Evolutionary conservation across 768 basidiomycete genomes (phyloP).

Genomic region (Exidia glandulosa): DNA sequence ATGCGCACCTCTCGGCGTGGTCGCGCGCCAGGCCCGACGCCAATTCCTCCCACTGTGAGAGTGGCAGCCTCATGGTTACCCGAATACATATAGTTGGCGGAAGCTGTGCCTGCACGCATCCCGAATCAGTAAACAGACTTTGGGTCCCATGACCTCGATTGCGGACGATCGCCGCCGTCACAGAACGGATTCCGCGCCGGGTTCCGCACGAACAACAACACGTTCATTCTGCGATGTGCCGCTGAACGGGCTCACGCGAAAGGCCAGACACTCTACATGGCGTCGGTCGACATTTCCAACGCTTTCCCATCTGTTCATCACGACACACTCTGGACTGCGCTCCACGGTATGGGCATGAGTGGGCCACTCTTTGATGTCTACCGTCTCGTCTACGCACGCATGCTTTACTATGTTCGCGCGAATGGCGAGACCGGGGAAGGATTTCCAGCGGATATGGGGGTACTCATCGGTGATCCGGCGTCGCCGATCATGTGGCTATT

Average conservation of each 20-base stretch:
- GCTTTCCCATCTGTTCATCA: constrained; percentile 7
- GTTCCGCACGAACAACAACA: constrained; percentile 8
- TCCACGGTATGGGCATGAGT: constrained; percentile 6
- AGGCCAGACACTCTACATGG: constrained; percentile 11
- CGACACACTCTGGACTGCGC: constrained; percentile 6
- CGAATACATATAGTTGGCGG: too few relatives aligned
- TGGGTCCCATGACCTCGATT: too few relatives aligned
- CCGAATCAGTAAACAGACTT: too few relatives aligned
- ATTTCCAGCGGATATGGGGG: constrained; percentile 14
- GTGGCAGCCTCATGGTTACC: too few relatives aligned
- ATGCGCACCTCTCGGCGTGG: too few relatives aligned
- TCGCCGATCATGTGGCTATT: constrained; percentile 19
- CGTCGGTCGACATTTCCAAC: constrained; percentile 13
- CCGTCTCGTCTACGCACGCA: constrained; percentile 13
- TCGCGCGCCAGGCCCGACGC: too few relatives aligned
- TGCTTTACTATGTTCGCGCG: constrained; percentile 13
- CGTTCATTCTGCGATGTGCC: constrained; percentile 10
- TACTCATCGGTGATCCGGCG: constrained; percentile 18
- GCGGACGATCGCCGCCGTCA: too few relatives aligned
- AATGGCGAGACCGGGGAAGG: neutral
- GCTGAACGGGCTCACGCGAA: constrained; percentile 12
- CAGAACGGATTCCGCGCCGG: constrained; percentile 22
- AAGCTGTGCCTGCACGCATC: too few relatives aligned
- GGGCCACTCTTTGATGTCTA: constrained; percentile 21
- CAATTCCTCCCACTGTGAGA: too few relatives aligned